Base-by-base conservation (phyloP, 805 yeast species). In the Clavispora vitiphila region DNA sequence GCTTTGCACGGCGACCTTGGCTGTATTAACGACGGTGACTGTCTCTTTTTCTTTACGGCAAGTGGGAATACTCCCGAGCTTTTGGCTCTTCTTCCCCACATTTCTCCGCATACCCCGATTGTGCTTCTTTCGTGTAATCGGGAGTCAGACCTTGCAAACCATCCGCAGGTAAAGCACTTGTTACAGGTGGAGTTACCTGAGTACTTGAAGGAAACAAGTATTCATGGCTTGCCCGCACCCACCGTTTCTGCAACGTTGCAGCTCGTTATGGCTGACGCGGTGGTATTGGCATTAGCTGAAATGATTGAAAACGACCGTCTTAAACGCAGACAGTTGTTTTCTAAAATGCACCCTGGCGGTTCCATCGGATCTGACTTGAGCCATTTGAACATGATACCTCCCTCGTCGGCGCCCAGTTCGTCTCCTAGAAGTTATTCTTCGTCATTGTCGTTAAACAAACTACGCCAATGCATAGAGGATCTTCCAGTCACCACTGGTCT, bases 1-100 rank as follows among this genome's bases (percentile, higher is more conserved):
- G 96, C 96, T 0, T 65, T 89, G 15, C 96, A 88, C 58, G 96
- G 96, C 5, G 96, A 88, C 59, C 71, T 88, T 51, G 96, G 96
- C 2, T 62, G 81, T 29, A 63, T 89, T 8, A 62, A 76, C 38
- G 77, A 74, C 20, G 72, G 72, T 14, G 86, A 83, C 48, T 65
- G 77, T 24, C 46, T 88, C 39, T 60, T 89, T 2, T 65, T 86
- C 53, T 77, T 88, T 27, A 79, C 90, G 0, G 84, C 90, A 1
- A 81, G 91, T 23, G 96, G 96, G 1, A 81, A 80, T 52, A 83
- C 96, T 1, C 86, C 89, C 0, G 96, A 88, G 57, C 71, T 89
- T 27, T 42, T 79, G 55, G 69, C 48, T 45, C 58, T 84, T 54
- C 60, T 80, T 30, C 78, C 80, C 1, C 86, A 83, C 53, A 60